phyloP scores from a whole-genome alignment of 371 early-diverging fungal genomes.

The Mucor racemosus region DNA sequence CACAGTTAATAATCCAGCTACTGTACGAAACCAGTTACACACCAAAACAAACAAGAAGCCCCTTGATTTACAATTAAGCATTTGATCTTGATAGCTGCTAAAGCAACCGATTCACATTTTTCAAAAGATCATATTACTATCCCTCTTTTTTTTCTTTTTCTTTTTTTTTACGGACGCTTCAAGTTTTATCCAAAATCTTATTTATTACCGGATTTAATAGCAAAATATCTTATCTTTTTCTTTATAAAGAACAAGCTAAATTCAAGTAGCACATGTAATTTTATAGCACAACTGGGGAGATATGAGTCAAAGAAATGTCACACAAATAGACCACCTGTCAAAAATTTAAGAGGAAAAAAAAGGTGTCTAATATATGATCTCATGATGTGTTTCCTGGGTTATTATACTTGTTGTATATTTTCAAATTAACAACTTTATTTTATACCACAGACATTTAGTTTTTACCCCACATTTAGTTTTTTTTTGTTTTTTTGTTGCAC shows the following conservation, averaged over 20 bases:
- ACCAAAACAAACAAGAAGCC: background rate
- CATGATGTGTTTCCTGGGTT: background rate
- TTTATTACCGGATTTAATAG: background rate
- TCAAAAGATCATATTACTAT: background rate
- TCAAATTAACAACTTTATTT: background rate
- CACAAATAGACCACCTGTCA: slow-evolving; percentile 9
- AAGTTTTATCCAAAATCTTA: slow-evolving; percentile 1
- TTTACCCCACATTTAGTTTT: background rate
- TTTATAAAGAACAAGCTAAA: slow-evolving; percentile 3
- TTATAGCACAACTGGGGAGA: slow-evolving; percentile 5
- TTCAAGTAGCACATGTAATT: slow-evolving; percentile 9
- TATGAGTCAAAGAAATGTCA: slow-evolving; percentile 1
- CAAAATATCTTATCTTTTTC: slow-evolving; percentile 6
- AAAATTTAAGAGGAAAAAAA: slow-evolving; percentile 1
- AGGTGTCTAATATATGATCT: background rate
- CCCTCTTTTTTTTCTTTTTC: too few relatives aligned
- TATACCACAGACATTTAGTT: background rate
- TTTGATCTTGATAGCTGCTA: background rate
- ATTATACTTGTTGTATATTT: background rate
- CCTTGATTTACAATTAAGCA: background rate
- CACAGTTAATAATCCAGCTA: slow-evolving; percentile 7
- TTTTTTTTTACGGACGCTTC: background rate
- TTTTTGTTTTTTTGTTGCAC: background rate
- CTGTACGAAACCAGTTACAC: background rate
- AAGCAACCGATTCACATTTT: background rate